These are phyloP conservation scores for Sugiyamaella marilandica DNA, from an alignment of 805 yeast genomes.

Conservation along the genomic window DNA sequence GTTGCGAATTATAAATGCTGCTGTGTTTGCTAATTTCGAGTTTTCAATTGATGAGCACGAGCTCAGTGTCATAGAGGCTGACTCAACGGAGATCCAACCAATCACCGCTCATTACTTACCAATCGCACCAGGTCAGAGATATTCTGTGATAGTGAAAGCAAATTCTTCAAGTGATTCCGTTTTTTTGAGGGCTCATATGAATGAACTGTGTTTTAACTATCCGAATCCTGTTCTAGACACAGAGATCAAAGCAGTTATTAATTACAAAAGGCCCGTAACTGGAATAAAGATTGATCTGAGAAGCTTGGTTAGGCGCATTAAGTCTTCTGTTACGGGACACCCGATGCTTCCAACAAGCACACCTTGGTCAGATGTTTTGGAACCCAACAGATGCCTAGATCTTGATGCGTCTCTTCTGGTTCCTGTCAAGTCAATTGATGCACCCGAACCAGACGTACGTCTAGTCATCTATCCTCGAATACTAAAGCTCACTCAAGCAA, in stretches of 20 bases:
- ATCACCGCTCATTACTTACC: constrained; percentile 21
- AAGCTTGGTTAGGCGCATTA: constrained; percentile 25
- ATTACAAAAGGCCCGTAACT: constrained; percentile 28
- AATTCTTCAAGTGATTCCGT: background rate
- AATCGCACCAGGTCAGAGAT: constrained; percentile 75
- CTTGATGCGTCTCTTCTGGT: constrained; percentile 10
- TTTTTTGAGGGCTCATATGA: constrained; percentile 24
- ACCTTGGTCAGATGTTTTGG: constrained; percentile 18
- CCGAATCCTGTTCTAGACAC: constrained; percentile 38
- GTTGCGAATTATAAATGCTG: constrained; percentile 29
- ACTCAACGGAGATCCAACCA: constrained; percentile 26
- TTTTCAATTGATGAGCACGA: constrained; percentile 28
- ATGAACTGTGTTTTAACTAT: constrained; percentile 59
- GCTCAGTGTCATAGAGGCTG: constrained; percentile 31
- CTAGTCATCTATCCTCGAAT: constrained; percentile 12
- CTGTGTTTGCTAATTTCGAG: constrained; percentile 28
- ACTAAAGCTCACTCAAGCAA: constrained; percentile 17
- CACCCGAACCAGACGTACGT: constrained; percentile 18
- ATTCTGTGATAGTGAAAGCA: constrained; percentile 55
- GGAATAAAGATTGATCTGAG: constrained; percentile 42
- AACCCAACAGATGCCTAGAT: constrained; percentile 10
- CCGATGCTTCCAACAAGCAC: constrained; percentile 26
- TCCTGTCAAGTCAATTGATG: constrained; percentile 8
- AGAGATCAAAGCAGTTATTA: constrained; percentile 48
- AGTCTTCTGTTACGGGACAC: constrained; percentile 9